Percentiles rank a stretch among this genome's conserved stretches.
Evolutionary conservation across 179 eudicot genomes (phyloP).

Genomic region (Actinidia polygama): DNA sequence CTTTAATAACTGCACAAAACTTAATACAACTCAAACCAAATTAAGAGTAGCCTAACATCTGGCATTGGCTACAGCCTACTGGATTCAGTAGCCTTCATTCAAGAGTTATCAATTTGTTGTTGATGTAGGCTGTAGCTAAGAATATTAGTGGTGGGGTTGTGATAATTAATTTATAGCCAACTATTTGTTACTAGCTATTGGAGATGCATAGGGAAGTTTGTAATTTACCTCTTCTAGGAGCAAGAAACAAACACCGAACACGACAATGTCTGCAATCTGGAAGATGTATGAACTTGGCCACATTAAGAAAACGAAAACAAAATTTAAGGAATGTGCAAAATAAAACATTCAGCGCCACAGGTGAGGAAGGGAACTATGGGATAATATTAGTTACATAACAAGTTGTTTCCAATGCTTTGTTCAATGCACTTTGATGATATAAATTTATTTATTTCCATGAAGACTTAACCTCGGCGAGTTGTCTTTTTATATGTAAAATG

Average conservation of each 20-base stretch:
- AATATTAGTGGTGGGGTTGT: too few species aligned
- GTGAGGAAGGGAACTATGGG: neutral
- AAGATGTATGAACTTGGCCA: neutral
- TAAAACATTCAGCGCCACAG: too few species aligned
- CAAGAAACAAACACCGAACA: neutral
- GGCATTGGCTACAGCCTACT: too few species aligned
- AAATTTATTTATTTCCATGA: neutral
- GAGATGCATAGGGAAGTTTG: neutral
- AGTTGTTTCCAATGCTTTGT: too few species aligned
- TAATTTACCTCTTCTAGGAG: slow-evolving; percentile 1
- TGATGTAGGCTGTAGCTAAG: too few species aligned
- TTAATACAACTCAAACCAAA: neutral
- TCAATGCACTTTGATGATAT: neutral
- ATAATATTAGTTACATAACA: too few species aligned
- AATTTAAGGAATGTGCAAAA: neutral
- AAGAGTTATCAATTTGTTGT: too few species aligned
- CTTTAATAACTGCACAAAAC: too few species aligned
- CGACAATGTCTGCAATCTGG: neutral
- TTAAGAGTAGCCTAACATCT: neutral
- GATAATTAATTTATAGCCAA: too few species aligned
- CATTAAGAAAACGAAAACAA: neutral
- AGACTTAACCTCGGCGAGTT: neutral
- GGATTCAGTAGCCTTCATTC: too few species aligned
- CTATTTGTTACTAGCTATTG: neutral
- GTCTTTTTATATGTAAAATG: neutral